phyloP scores from a whole-genome alignment of 495 filamentous ascomycete species.

The Penicillium ochrochloron region DNA sequence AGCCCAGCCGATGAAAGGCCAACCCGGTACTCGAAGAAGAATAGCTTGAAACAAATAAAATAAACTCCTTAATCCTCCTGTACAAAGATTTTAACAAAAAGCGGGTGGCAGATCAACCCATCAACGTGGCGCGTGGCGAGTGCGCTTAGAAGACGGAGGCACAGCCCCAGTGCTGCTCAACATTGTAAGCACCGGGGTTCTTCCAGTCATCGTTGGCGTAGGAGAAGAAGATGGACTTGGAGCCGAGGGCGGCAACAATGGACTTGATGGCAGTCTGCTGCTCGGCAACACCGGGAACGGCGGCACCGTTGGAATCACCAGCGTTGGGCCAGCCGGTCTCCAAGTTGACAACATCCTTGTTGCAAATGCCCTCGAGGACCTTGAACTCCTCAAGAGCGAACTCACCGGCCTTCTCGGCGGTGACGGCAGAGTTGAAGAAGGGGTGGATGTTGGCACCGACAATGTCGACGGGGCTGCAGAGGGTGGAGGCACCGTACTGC shows the following conservation, averaged over 20 bases:
- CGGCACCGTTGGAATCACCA: constrained; percentile 71
- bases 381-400: constrained; percentile 72
- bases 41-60: constrained; percentile 26
- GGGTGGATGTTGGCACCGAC: constrained; percentile 86
- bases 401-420: constrained; percentile 66
- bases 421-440: constrained; percentile 80
- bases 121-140: constrained; percentile 19
- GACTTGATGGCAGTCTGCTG: constrained; percentile 73
- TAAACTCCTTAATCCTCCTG: constrained; percentile 38
- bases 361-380: constrained; percentile 67
- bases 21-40: background rate
- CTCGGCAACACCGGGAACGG: constrained; percentile 66
- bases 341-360: constrained; percentile 71
- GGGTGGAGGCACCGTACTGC: constrained; percentile 49
- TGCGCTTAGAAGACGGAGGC: constrained; percentile 53
- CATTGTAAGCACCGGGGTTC: constrained; percentile 64
- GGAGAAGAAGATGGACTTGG: constrained; percentile 75
- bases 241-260: constrained; percentile 61
- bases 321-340: constrained; percentile 89
- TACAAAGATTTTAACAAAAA: constrained; percentile 38
- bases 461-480: constrained; percentile 79
- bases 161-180: constrained; percentile 83
- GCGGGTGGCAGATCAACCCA: constrained; percentile 20
- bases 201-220: constrained; percentile 86
- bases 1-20: background rate